Evolutionary conservation across 2,329 filamentous ascomycete species (phyloP), one percentile per base, ranked within the genome.

Genomic region (Penicillium sp.): DNA sequence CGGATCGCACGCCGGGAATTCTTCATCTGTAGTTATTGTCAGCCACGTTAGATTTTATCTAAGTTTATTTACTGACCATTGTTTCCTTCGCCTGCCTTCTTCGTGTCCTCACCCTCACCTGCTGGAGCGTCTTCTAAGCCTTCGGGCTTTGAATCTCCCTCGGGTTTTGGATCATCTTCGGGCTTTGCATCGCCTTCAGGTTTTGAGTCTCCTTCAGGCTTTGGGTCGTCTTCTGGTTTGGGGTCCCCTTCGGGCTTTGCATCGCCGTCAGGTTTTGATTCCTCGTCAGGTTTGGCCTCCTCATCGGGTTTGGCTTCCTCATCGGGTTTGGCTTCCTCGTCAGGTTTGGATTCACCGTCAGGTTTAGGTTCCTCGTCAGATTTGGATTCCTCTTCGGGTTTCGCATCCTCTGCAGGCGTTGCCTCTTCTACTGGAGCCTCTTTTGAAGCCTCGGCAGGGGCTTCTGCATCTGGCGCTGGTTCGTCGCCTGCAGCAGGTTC

Each of bases 1-100:
- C 13, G 63, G 63, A 59, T 71, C 63, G 53, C 61, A 64, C 40
- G 70, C 68, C 58, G 70, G 68, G 56, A 72, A 71, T 34, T 65
- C 68, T 55, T 70, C 67, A 52, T 71, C 70, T 72, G 52, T 32
- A 26, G 23, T 13, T 7, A 23, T 14, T 36, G 41, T 59, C 35
- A 60, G 49, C 47, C 41, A 30, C 13, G 26, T 19, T 9, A 49
- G 7, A 40, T 7, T 8, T 29, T 9, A n/a, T 8, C 16, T 29
- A 38, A 23, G 5, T 27, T 32, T 10, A 11, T 5, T 11, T 47
- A 40, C 59, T 35, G 60, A 71, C 68, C 67, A 58, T 66, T 61
- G 51, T 54, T 60, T 51, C 56, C 53, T 38, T 61, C 62, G 40
- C 27, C 42, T 32, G 29, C 40, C 13, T 51, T 41, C 14, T 40